Percentiles rank a stretch among this genome's conserved stretches.
Conservation (phyloP, 1,284 basidiomycete species). For the Rugosomyces carneus region DNA sequence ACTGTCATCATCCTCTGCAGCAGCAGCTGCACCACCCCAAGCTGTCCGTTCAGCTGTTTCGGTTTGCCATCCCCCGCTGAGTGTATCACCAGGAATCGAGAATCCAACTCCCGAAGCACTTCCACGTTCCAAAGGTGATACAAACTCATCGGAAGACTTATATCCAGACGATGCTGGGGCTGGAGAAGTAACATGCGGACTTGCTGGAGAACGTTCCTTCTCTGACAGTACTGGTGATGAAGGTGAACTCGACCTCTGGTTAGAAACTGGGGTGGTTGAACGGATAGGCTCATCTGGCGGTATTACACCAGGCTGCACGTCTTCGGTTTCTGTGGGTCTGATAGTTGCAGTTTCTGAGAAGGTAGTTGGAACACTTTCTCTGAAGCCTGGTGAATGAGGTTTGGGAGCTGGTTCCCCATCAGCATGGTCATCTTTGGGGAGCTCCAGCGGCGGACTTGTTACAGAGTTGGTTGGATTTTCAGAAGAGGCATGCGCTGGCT, state of each 20-base stretch:
- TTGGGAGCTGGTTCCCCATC: slow-evolving; percentile 26
- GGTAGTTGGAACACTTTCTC: slow-evolving; percentile 34
- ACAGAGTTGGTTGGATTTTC: slow-evolving; percentile 6
- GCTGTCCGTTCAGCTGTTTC: slow-evolving; percentile 39
- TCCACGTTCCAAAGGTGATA: slow-evolving; percentile 49
- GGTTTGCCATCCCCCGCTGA: slow-evolving; percentile 54
- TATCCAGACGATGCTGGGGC: slow-evolving; percentile 14
- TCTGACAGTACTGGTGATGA: slow-evolving; percentile 5
- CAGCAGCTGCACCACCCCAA: slow-evolving; percentile 25
- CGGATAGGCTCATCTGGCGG: slow-evolving; percentile 12
- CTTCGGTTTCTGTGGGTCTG: slow-evolving; percentile 33
- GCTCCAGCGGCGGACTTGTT: slow-evolving; percentile 37
- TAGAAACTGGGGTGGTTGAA: slow-evolving; percentile 16
- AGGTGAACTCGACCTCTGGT: slow-evolving; percentile 10
- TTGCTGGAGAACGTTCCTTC: slow-evolving; percentile 14
- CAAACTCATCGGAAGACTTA: slow-evolving; percentile 20
- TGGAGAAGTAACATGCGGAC: slow-evolving; percentile 16
- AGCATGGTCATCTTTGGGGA: slow-evolving; percentile 37
- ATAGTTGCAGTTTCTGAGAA: slow-evolving; percentile 38
- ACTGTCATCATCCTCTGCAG: slow-evolving; percentile 46
- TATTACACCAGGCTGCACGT: slow-evolving; percentile 20
- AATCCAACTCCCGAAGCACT: slow-evolving; percentile 34
- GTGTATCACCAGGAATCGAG: slow-evolving; percentile 54
- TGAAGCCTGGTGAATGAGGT: slow-evolving; percentile 35
- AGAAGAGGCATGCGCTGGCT: slow-evolving; percentile 3